Evolutionary conservation across 495 filamentous ascomycete species (phyloP).

Genomic region (Lophium mytilinum): DNA sequence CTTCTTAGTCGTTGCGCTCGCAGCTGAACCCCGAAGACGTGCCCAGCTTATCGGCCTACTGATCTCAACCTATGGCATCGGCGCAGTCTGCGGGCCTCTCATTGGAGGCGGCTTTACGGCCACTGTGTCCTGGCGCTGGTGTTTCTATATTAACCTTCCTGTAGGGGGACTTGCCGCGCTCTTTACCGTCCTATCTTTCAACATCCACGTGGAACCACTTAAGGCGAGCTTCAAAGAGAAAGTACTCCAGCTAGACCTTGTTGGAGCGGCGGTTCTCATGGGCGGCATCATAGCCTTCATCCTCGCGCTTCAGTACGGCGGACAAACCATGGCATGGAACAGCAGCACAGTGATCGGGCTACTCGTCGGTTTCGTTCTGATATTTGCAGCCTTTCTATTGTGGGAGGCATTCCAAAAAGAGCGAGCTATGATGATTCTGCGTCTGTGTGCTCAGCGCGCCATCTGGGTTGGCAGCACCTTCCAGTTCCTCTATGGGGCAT

Average conservation of each 20-base stretch:
- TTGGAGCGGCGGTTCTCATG: slow-evolving; percentile 21
- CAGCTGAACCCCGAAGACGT: slow-evolving; percentile 26
- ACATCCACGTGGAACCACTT: slow-evolving; percentile 31
- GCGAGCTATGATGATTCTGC: slow-evolving; percentile 16
- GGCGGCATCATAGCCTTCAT: slow-evolving; percentile 16
- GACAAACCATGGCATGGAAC: slow-evolving; percentile 23
- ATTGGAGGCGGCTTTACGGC: slow-evolving; percentile 42
- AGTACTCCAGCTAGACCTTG: slow-evolving; percentile 24
- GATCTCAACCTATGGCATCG: slow-evolving; percentile 33
- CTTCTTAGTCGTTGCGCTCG: slow-evolving; percentile 26
- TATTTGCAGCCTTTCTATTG: slow-evolving; percentile 11
- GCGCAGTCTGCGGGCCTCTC: slow-evolving; percentile 39
- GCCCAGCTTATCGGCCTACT: slow-evolving; percentile 35
- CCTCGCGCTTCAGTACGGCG: slow-evolving; percentile 29
- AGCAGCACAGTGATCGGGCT: slow-evolving; percentile 38
- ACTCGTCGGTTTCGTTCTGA: slow-evolving; percentile 35
- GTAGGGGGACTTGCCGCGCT: slow-evolving; percentile 37
- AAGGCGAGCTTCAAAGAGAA: slow-evolving; percentile 26
- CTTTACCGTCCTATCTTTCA: slow-evolving; percentile 41
- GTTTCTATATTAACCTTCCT: slow-evolving; percentile 50
- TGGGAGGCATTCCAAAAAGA: slow-evolving; percentile 16
- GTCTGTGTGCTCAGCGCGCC: slow-evolving; percentile 6
- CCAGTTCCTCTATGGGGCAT: slow-evolving; percentile 15
- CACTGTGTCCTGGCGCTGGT: slow-evolving; percentile 43
- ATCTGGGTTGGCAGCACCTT: slow-evolving; percentile 3